A percentile compares a stretch with the other conserved stretches of the same genome.
Evolutionary conservation across 2,329 filamentous ascomycete species (phyloP).

Genomic region (Pseudogymnoascus destructans): DNA sequence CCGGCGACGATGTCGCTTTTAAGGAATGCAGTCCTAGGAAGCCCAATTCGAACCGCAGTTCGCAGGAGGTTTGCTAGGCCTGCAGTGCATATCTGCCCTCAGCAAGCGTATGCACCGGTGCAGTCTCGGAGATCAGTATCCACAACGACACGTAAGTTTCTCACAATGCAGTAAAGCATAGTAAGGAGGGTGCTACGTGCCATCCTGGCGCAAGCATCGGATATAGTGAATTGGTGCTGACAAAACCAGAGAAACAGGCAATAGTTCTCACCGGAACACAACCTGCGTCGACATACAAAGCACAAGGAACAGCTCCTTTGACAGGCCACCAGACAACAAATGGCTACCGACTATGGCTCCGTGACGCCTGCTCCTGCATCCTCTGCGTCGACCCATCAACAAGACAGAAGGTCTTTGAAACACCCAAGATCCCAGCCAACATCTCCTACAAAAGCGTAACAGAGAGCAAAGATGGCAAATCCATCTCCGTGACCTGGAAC

Average conservation of each 20-base stretch:
- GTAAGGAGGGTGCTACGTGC: neutral
- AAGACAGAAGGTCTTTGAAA: slow-evolving; percentile 51
- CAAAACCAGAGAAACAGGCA: slow-evolving; percentile 1
- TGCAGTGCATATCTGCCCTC: neutral
- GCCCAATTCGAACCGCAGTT: neutral
- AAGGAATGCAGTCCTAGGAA: neutral
- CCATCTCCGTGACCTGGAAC: slow-evolving; percentile 41
- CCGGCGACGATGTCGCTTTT: neutral
- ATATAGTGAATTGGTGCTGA: neutral
- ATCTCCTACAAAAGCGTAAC: slow-evolving; percentile 30
- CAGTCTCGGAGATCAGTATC: neutral
- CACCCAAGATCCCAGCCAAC: slow-evolving; percentile 44
- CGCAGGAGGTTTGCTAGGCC: neutral
- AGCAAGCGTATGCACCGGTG: neutral
- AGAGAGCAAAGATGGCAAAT: slow-evolving; percentile 27
- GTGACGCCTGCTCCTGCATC: slow-evolving; percentile 46
- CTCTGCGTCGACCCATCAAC: slow-evolving; percentile 44
- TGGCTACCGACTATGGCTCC: slow-evolving; percentile 28
- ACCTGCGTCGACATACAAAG: neutral
- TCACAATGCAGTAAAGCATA: neutral
- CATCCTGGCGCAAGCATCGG: neutral
- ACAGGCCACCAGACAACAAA: neutral
- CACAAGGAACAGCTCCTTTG: neutral
- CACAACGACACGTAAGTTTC: neutral
- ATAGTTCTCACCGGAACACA: neutral